phyloP scores from a whole-genome alignment of 2,329 filamentous ascomycete genomes.

The Allantophomopsis lycopodina region DNA sequence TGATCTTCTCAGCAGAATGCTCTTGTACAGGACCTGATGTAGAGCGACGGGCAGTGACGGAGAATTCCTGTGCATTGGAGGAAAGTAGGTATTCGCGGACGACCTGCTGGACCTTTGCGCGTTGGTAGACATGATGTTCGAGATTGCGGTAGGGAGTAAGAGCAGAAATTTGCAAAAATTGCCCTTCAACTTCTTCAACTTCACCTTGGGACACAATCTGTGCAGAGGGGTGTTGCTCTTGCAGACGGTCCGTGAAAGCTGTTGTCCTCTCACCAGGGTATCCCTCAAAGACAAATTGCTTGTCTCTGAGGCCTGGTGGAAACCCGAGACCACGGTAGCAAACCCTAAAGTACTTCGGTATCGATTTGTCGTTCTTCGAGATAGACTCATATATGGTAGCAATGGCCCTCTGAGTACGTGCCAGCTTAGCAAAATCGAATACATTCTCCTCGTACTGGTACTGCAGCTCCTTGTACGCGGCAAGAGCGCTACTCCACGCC shows the following conservation, averaged over 20 bases:
- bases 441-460: slow-evolving; percentile 80
- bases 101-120: slow-evolving; percentile 68
- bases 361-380: slow-evolving; percentile 63
- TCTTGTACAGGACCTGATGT: slow-evolving; percentile 56
- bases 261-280: slow-evolving; percentile 61
- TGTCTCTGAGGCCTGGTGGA: slow-evolving; percentile 66
- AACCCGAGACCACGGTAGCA: slow-evolving; percentile 84
- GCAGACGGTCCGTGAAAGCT: slow-evolving; percentile 82
- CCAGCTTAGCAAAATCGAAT: slow-evolving; percentile 87
- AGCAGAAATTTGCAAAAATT: slow-evolving; percentile 72
- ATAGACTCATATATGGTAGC: slow-evolving; percentile 86
- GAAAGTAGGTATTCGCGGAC: slow-evolving; percentile 80
- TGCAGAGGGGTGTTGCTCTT: slow-evolving; percentile 76
- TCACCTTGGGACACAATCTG: slow-evolving; percentile 62
- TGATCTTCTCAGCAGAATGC: slow-evolving; percentile 68
- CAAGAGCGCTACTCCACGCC: slow-evolving; percentile 79
- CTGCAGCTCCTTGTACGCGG: slow-evolving; percentile 81
- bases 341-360: slow-evolving; percentile 84
- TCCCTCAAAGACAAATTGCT: slow-evolving; percentile 86
- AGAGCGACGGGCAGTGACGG: slow-evolving; percentile 58
- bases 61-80: slow-evolving; percentile 65
- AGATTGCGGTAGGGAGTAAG: slow-evolving; percentile 76
- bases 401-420: slow-evolving; percentile 78
- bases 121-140: slow-evolving; percentile 71
- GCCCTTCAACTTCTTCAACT: slow-evolving; percentile 74